These are phyloP conservation scores for Primulina huaijiensis DNA, from an alignment of 257 asterid genomes.

Conservation along the genomic window DNA sequence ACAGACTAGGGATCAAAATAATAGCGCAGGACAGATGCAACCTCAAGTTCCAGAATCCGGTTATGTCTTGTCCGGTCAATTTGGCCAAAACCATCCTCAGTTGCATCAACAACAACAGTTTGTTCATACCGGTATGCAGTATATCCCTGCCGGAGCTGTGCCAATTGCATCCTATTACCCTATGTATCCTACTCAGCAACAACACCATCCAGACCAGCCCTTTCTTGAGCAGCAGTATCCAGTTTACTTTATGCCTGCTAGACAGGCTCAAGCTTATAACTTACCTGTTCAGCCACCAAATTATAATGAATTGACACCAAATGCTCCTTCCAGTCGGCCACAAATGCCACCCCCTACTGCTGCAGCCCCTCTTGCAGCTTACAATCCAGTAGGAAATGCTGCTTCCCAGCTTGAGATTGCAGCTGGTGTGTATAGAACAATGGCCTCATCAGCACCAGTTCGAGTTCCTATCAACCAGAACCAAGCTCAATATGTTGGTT, in stretches of 20 bases:
- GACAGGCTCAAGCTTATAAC: conserved; percentile 64
- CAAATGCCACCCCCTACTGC: conserved; percentile 37
- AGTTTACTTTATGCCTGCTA: conserved; percentile 54
- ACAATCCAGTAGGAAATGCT: conserved; percentile 23
- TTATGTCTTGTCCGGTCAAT: conserved; percentile 48
- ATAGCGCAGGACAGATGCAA: conserved; percentile 49
- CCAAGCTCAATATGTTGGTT: conserved; percentile 66
- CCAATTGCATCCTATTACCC: conserved; percentile 58
- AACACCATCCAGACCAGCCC: conserved; percentile 51
- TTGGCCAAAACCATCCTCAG: conserved; percentile 63
- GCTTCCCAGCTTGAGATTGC: conserved; percentile 32
- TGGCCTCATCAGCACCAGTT: conserved; percentile 17
- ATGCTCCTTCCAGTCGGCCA: conserved; percentile 50
- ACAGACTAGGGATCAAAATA: conserved; percentile 44
- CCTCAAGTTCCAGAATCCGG: conserved; percentile 64
- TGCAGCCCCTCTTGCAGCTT: neutral
- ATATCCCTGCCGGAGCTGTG: conserved; percentile 62
- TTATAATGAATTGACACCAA: conserved; percentile 47
- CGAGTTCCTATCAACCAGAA: conserved; percentile 56
- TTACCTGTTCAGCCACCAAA: conserved; percentile 54
- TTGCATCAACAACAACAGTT: conserved; percentile 67
- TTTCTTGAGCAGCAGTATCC: conserved; percentile 68
- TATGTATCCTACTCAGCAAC: conserved; percentile 75
- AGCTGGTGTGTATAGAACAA: neutral
- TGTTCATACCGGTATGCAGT: conserved; percentile 63